phyloP scores from a whole-genome alignment of 768 basidiomycete genomes.

The Sporobolomyces phaffii region DNA sequence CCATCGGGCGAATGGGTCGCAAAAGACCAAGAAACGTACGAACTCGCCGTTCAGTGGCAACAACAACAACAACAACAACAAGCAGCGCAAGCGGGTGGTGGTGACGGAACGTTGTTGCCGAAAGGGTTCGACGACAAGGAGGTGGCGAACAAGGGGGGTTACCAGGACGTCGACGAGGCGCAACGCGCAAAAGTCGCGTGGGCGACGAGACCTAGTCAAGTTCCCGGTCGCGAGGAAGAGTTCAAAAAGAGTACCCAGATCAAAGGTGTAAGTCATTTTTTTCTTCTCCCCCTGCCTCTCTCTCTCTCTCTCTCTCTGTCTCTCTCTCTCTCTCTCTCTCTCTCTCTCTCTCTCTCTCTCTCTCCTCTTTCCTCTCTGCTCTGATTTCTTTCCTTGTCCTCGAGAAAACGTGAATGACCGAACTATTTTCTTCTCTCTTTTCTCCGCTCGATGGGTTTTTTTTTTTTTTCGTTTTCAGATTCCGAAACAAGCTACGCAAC shows the following conservation, averaged over 20 bases:
- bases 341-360: no score
- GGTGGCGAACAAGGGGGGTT: conserved; percentile 11
- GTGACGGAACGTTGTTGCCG: conserved; percentile 1
- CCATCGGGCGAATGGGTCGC: conserved; percentile 75
- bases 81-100: background rate
- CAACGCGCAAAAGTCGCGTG: conserved; percentile 26
- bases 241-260: conserved; percentile 17
- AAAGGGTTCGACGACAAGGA: conserved; percentile 30
- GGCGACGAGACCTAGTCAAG: conserved; percentile 18
- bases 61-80: background rate
- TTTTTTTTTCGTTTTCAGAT: background rate
- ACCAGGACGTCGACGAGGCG: conserved; percentile 27
- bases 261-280: conserved; percentile 19
- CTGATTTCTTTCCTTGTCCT: background rate
- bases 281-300: no score
- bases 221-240: conserved; percentile 12
- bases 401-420: no score
- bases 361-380: no score
- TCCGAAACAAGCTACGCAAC: conserved; percentile 48
- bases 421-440: no score
- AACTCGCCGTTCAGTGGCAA: conserved; percentile 21
- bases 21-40: conserved; percentile 54
- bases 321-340: background rate
- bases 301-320: no score
- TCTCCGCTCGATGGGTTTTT: no score